phyloP scores from a whole-genome alignment of 169 alveolate genomes.

The Sarcocystis neurona region DNA sequence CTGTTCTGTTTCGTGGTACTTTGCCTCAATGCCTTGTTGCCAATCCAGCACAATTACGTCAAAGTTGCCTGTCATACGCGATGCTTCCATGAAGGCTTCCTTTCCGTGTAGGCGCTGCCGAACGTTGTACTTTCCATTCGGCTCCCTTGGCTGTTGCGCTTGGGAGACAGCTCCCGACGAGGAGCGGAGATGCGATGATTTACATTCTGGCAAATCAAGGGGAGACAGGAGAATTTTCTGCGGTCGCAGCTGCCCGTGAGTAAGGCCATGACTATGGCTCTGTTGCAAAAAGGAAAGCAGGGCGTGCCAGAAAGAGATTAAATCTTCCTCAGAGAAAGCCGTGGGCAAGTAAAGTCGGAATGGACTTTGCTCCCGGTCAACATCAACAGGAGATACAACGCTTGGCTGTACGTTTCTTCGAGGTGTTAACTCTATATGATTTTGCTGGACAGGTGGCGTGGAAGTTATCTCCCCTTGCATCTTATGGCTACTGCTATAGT shows the following conservation, averaged over 20 bases:
- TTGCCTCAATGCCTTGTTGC: slow-evolving; percentile 4
- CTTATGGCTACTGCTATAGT: too few relatives aligned
- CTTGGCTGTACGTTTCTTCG: too few relatives aligned
- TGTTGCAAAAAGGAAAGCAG: slow-evolving; percentile 8
- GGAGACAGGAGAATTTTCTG: not conserved
- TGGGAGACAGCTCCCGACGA: not conserved
- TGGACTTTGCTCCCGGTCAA: too few relatives aligned
- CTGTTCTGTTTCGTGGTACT: not conserved
- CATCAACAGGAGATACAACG: too few relatives aligned
- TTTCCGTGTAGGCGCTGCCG: not conserved
- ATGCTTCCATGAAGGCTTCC: not conserved
- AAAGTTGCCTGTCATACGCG: too few relatives aligned
- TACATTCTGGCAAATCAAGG: not conserved
- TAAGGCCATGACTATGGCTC: not conserved
- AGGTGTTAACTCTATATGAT: too few relatives aligned
- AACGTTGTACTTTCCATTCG: not conserved
- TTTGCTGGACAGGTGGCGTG: too few relatives aligned
- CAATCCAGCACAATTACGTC: not conserved
- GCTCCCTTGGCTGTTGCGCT: not conserved
- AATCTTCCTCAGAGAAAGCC: not conserved
- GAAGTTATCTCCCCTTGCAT: too few relatives aligned
- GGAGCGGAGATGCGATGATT: not conserved
- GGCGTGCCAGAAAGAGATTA: not conserved
- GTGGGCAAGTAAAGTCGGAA: too few relatives aligned
- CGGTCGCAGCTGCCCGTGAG: slow-evolving; percentile 13